These are phyloP conservation scores for Macrolepiota fuliginosa DNA, from an alignment of 768 basidiomycete genomes.

Conservation along the genomic window DNA sequence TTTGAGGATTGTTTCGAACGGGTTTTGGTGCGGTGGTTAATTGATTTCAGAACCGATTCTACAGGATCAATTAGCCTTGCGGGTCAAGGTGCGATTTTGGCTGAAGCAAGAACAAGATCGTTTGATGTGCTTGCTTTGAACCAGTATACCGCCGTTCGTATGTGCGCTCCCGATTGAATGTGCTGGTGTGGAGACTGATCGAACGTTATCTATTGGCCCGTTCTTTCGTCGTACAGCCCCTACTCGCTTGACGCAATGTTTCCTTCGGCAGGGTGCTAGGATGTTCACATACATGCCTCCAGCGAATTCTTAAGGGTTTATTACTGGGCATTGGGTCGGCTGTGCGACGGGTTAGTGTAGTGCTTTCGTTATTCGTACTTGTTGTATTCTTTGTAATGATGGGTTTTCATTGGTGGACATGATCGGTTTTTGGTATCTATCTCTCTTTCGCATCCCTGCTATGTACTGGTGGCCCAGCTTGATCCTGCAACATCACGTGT, in stretches of 20 bases:
- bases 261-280: slow-evolving; percentile 52
- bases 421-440: background rate
- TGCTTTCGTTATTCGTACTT: background rate
- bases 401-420: background rate
- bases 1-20: slow-evolving; percentile 16
- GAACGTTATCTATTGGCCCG: background rate
- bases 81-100: slow-evolving; percentile 63
- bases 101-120: slow-evolving; percentile 65
- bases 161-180: slow-evolving; percentile 28
- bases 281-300: slow-evolving; percentile 39
- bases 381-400: background rate
- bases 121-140: slow-evolving; percentile 78
- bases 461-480: background rate
- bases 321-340: background rate
- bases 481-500: background rate
- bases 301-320: background rate
- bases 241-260: slow-evolving; percentile 50
- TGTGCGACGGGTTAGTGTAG: background rate
- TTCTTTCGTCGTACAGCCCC: slow-evolving; percentile 28
- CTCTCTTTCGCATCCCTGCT: background rate
- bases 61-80: slow-evolving; percentile 40
- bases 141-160: slow-evolving; percentile 79
- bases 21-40: slow-evolving; percentile 1
- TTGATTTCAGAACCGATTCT: slow-evolving; percentile 35
- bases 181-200: background rate